Conservation (phyloP, 768 basidiomycete species). For the Boletus pseudopeckii region DNA sequence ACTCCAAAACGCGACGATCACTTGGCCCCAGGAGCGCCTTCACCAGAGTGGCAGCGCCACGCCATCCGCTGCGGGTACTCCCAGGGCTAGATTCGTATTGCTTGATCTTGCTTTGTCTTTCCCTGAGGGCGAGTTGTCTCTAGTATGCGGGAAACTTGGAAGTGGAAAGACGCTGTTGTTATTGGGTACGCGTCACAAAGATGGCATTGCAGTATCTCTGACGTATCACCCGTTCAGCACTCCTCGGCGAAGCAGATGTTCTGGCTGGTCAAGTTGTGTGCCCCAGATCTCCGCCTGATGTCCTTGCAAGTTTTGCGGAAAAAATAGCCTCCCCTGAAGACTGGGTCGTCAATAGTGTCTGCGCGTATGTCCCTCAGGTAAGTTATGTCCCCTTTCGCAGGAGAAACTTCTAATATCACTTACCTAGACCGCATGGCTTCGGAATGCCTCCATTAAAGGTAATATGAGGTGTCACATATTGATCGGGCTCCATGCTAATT, state of each 20-base stretch:
- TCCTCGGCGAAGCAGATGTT: slow-evolving; percentile 60
- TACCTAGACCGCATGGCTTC: slow-evolving; percentile 59
- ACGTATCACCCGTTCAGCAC: slow-evolving; percentile 38
- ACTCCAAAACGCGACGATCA: slow-evolving; percentile 81
- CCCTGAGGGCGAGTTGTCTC: slow-evolving; percentile 72
- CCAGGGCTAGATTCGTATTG: slow-evolving; percentile 74
- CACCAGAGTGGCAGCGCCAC: slow-evolving; percentile 40
- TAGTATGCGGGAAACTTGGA: slow-evolving; percentile 87
- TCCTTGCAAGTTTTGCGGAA: slow-evolving; percentile 58
- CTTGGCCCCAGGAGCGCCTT: slow-evolving; percentile 82
- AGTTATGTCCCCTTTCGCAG: slow-evolving; percentile 13
- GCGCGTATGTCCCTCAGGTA: slow-evolving; percentile 85
- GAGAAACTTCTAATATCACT: background rate
- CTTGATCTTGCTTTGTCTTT: slow-evolving; percentile 77
- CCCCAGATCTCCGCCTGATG: slow-evolving; percentile 81
- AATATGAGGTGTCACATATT: background rate
- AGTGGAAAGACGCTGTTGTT: slow-evolving; percentile 86
- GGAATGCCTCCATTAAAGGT: slow-evolving; percentile 56
- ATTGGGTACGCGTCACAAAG: slow-evolving; percentile 40
- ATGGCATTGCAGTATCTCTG: slow-evolving; percentile 1
- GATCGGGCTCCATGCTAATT: slow-evolving; percentile 38
- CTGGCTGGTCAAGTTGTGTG: slow-evolving; percentile 77
- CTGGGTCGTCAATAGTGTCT: slow-evolving; percentile 76
- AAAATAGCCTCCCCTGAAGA: slow-evolving; percentile 45
- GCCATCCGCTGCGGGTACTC: slow-evolving; percentile 64